Base-by-base conservation (phyloP, 2,329 filamentous ascomycete species). In the Ophiognomonia clavigignenti-juglandacearum region DNA sequence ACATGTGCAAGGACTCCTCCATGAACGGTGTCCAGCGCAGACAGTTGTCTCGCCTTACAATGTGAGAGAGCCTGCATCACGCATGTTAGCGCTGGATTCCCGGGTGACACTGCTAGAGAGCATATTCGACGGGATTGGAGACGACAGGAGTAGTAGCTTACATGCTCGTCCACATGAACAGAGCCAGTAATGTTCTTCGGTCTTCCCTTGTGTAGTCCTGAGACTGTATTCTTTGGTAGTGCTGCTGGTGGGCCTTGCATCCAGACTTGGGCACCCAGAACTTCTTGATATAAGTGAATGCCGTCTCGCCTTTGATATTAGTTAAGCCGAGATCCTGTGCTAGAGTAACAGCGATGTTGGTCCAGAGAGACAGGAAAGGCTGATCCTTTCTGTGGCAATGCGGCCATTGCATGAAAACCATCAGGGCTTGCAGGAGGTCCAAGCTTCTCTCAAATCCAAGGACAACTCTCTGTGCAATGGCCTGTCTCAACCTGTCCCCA, bases 1-100 rank as follows among this genome's bases (percentile, higher is more conserved):
- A 61, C 2, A 68, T 53, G 4, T 67, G 60, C 1, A 83, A 62
- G 29, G 72, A 77, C 29, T 82, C 77, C 24, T 82, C 78, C 66
- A 84, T 73, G 43, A 80, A 72, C 2, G 72, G 54, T 1, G 73
- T 81, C 80, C 80, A 85, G 3, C 65, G 67, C 40, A 83, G 63
- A 2, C 69, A 56, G 43, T 82, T 77, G 41, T 71, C 66, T 38
- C 71, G 70, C 20, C 69, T 70, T 13, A 77, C 62, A 6, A 55
- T 51, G 4, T 57, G 54, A 4, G 61, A 55, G 4, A 59, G 58
- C 39, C 45, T 58, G 29, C 10, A 16, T 4, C 16, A n/a, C 22
- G n/a, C 20, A 16, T n/a, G 24, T 49, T 13, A 46, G 24, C 7
- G 13, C 14, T 10, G 29, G 14, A n/a, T n/a, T n/a, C n/a, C n/a